A percentile compares a stretch with the other conserved stretches of the same genome.
Conservation (phyloP, 2,329 filamentous ascomycete genomes). For the Xylaria sp. region DNA sequence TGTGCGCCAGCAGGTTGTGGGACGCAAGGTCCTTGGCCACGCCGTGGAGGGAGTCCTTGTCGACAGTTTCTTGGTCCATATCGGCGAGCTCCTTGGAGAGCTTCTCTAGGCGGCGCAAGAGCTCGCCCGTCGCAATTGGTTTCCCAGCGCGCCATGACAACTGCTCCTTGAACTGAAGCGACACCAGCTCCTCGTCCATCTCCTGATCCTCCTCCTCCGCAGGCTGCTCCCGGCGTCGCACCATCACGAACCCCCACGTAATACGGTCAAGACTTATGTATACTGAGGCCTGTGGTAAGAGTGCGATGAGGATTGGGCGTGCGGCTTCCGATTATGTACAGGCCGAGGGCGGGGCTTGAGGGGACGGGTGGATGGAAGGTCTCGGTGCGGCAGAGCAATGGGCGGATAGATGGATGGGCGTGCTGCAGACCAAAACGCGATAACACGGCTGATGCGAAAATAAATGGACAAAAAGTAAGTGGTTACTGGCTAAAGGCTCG, state of each 20-base stretch:
- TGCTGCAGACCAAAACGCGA: constrained; percentile 2
- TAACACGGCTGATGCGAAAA: not conserved
- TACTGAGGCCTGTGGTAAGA: not conserved
- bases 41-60: constrained; percentile 83
- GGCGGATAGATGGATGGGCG: not conserved
- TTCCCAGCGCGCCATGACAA: constrained; percentile 93
- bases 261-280: not conserved
- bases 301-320: not conserved
- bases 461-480: not conserved
- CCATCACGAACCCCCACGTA: constrained; percentile 47
- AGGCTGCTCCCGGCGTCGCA: constrained; percentile 54
- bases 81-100: constrained; percentile 85
- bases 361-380: not conserved
- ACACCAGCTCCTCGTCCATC: constrained; percentile 54
- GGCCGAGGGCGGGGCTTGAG: constrained; percentile 32
- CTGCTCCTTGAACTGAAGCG: constrained; percentile 83
- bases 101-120: constrained; percentile 82
- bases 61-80: constrained; percentile 87
- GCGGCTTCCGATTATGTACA: constrained; percentile 5
- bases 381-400: constrained; percentile 13
- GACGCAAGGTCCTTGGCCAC: constrained; percentile 88
- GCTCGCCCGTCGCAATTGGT: constrained; percentile 83
- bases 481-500: too few relatives aligned
- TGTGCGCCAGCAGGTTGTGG: constrained; percentile 85
- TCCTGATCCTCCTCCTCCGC: constrained; percentile 55